phyloP scores from a whole-genome alignment of 257 asterid genomes.

The Fraxinus quadrangulata region DNA sequence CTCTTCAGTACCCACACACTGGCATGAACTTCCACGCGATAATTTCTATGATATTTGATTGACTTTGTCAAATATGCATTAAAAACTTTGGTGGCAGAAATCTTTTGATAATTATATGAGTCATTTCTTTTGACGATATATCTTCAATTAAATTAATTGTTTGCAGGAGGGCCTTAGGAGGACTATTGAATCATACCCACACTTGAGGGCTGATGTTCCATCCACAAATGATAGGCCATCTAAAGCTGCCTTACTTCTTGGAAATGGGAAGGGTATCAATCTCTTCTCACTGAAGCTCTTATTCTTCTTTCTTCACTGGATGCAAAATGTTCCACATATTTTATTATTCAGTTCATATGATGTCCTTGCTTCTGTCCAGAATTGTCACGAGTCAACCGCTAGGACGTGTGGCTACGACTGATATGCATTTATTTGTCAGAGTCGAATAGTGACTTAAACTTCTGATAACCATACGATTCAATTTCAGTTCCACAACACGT shows the following conservation, averaged over 20 bases:
- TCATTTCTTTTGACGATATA: constrained; percentile 12
- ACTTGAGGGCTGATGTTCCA: constrained; percentile 66
- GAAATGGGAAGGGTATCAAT: constrained; percentile 69
- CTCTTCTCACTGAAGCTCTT: constrained; percentile 6
- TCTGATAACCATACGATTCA: not conserved
- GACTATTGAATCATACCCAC: constrained; percentile 78
- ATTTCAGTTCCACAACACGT: not conserved
- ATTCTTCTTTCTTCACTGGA: not conserved
- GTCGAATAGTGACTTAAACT: not conserved
- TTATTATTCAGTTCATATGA: constrained; percentile 12
- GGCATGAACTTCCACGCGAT: not conserved
- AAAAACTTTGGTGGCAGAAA: constrained; percentile 6
- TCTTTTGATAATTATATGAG: constrained; percentile 9
- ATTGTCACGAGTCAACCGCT: constrained; percentile 1
- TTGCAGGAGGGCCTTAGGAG: constrained; percentile 84
- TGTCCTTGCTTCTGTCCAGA: constrained; percentile 16
- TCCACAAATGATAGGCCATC: constrained; percentile 63
- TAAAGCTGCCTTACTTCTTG: constrained; percentile 72
- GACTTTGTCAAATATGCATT: constrained; percentile 8
- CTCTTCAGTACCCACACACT: constrained; percentile 8
- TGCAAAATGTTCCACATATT: constrained; percentile 6
- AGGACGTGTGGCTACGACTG: not conserved
- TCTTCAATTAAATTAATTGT: constrained; percentile 21
- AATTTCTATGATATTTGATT: not conserved
- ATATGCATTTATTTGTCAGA: constrained; percentile 21